A percentile compares a stretch with the other conserved stretches of the same genome.
These are phyloP conservation scores for Xylaria longipes DNA, from an alignment of 495 filamentous ascomycete genomes.

Conservation along the genomic window DNA sequence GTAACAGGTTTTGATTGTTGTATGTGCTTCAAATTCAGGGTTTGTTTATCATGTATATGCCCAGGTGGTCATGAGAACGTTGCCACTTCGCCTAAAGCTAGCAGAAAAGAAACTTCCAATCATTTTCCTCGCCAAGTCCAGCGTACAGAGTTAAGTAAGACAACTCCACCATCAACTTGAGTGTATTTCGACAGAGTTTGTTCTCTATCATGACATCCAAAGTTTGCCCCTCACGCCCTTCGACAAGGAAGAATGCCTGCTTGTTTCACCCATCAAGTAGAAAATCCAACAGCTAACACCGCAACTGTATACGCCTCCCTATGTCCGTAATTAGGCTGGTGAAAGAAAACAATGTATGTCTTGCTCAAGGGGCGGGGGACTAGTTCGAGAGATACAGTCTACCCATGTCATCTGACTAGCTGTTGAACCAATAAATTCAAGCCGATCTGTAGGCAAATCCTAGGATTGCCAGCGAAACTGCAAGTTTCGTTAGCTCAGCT, in stretches of 20 bases:
- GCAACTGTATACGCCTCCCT: neutral
- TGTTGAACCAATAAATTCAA: neutral
- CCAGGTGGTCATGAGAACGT: neutral
- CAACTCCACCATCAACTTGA: neutral
- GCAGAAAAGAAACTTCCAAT: neutral
- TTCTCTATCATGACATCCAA: neutral
- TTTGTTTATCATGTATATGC: neutral
- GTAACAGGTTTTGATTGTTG: neutral
- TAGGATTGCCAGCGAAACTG: neutral
- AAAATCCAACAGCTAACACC: neutral
- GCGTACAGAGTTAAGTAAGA: neutral
- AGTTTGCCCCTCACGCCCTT: neutral
- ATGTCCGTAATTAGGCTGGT: neutral
- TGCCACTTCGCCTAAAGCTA: neutral
- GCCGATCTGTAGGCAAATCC: neutral
- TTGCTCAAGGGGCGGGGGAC: neutral
- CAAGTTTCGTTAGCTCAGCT: constrained; percentile 1
- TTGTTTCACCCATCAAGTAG: neutral
- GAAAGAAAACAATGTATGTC: neutral
- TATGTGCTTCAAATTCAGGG: neutral
- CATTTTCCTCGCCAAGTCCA: neutral
- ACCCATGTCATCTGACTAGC: neutral
- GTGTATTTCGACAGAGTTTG: neutral
- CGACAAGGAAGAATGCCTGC: neutral
- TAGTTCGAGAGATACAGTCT: neutral